Base-by-base conservation (phyloP, 495 filamentous ascomycete genomes). In the Neurospora terricola region DNA sequence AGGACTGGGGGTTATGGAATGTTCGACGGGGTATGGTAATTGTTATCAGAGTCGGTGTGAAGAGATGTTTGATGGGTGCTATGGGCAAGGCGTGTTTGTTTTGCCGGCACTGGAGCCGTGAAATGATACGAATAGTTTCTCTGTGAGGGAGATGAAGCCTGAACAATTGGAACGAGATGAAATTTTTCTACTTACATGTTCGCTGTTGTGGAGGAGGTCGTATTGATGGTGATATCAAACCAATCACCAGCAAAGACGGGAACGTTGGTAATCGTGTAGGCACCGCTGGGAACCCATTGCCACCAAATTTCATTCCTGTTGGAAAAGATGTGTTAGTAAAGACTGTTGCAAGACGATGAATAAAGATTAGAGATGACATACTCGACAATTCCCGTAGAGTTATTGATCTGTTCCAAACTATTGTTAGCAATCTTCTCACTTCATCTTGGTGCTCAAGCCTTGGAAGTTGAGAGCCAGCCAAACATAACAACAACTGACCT, bases 231-330 rank as follows among this genome's bases (percentile, higher is more conserved):
- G 0, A 81, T 69, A 23, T 80, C 76, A 39, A 81, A 74, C 76
- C 76, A 80, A 69, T 81, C 79, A 27, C 75, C 75, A 69, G 74
- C 71, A 21, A 48, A 18, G 14, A 80, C 78, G 68, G 80, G 76
- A 69, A 81, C 39, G 4, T 74, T 70, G 0, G 76, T 14, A 70
- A 81, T 76, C 9, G 76, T 77, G 36, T 72, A 77, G 0, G 77
- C 73, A 1, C 43, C 70, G 0, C 66, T 71, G 0, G 80, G 80
- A 0, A 77, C 62, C 80, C 80, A 81, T 69, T 81, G 78, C 76
- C 77, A 81, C 77, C 77, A 80, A 0, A 76, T 76, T 66, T 78
- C 72, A 70, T 80, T 69, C 70, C 77, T 78, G n/a, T 66, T 66
- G 27, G 54, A 0, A 39, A 11, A 1, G 30, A 1, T 4, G 2